Evolutionary conservation across 139 green algal species (phyloP).

Genomic region (Dunaliella primolecta): DNA sequence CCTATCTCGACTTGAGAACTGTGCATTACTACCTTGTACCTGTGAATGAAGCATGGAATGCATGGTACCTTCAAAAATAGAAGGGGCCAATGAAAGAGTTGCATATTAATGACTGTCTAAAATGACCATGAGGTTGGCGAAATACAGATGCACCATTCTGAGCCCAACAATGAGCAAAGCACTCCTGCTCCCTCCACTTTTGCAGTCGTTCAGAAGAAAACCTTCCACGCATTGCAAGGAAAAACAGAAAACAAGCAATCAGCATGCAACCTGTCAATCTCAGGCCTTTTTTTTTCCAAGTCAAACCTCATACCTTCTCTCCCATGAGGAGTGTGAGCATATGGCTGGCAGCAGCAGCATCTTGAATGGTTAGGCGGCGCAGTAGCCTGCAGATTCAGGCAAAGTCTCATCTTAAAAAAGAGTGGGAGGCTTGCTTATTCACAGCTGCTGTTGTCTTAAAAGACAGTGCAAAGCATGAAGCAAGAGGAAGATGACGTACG

Average conservation of each 20-base stretch:
- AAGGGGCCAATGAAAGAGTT: no score
- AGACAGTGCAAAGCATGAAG: neutral
- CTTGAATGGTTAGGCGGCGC: constrained; percentile 57
- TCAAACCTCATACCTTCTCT: constrained; percentile 16
- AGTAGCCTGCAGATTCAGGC: constrained; percentile 29
- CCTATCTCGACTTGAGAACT: neutral
- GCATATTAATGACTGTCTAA: neutral
- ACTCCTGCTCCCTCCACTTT: no score
- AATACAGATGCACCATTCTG: neutral
- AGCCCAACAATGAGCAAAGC: neutral
- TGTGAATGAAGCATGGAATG: neutral
- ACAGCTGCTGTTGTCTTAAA: neutral
- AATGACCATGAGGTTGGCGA: neutral
- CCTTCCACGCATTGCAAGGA: neutral
- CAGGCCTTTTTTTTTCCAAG: neutral
- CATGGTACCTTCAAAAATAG: neutral
- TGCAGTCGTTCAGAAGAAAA: no score
- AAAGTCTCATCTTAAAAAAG: neutral
- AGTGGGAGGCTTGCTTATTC: no score
- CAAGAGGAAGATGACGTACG: neutral
- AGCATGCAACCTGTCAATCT: neutral
- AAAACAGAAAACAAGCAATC: neutral
- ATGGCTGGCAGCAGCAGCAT: constrained; percentile 78
- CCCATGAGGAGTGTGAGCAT: constrained; percentile 92
- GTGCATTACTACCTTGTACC: neutral